Percentiles rank a stretch among this genome's conserved stretches.
These are phyloP conservation scores for Musa acuminata DNA, from an alignment of 176 grass and related monocot species.

Conservation along the genomic window DNA sequence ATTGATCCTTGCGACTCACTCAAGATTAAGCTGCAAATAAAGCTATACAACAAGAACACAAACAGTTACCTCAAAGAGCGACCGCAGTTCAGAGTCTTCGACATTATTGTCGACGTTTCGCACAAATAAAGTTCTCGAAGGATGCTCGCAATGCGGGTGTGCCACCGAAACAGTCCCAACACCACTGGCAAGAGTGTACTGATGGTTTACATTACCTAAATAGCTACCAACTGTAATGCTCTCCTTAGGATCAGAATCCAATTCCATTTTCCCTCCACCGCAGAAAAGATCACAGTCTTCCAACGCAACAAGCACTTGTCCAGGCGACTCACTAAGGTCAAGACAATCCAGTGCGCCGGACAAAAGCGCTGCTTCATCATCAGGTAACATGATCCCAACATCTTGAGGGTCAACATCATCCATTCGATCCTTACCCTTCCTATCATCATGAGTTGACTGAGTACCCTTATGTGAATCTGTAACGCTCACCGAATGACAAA, in stretches of 20 bases:
- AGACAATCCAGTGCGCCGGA: constrained; percentile 39
- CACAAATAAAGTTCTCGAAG: constrained; percentile 50
- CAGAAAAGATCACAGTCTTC: constrained; percentile 46
- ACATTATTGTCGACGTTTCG: constrained; percentile 46
- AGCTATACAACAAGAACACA: background rate
- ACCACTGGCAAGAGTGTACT: constrained; percentile 22
- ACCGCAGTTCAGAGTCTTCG: constrained; percentile 35
- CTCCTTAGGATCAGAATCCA: constrained; percentile 39
- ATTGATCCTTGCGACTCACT: too few species aligned
- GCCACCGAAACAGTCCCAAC: constrained; percentile 36
- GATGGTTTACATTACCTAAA: constrained; percentile 16
- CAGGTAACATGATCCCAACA: constrained; percentile 35
- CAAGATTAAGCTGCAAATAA: background rate
- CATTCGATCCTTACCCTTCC: constrained; percentile 1
- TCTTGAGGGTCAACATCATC: constrained; percentile 30
- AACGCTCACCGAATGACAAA: constrained; percentile 8
- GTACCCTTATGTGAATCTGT: background rate
- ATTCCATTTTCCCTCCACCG: constrained; percentile 37
- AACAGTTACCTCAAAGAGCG: constrained; percentile 39
- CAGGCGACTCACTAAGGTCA: constrained; percentile 28
- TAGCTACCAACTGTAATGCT: constrained; percentile 24
- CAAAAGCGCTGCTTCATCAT: constrained; percentile 40
- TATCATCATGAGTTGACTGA: constrained; percentile 4
- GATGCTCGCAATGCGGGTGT: constrained; percentile 51
- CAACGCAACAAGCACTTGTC: constrained; percentile 20